Evolutionary conservation across 2,329 filamentous ascomycete genomes (phyloP).

Genomic region (Monosporascus sp.): DNA sequence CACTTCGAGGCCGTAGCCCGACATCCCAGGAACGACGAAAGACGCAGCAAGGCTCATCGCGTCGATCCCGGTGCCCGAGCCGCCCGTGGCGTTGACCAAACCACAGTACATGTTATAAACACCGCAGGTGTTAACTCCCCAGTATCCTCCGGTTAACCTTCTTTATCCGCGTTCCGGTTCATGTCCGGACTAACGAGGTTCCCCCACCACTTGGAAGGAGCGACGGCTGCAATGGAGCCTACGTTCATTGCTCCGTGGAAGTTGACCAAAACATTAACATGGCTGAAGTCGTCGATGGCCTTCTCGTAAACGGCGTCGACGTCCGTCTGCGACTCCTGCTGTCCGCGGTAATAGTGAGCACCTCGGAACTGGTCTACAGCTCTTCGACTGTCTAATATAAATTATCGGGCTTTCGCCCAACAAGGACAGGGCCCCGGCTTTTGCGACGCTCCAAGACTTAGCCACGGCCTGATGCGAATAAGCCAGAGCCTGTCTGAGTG

Average conservation of each 20-base stretch:
- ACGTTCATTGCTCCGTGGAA: constrained; percentile 12
- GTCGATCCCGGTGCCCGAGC: constrained; percentile 21
- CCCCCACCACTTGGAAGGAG: constrained; percentile 14
- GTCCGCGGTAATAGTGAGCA: neutral
- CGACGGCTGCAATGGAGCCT: constrained; percentile 8
- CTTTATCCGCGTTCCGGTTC: neutral
- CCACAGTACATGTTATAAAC: neutral
- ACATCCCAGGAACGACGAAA: constrained; percentile 14
- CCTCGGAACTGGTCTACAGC: neutral
- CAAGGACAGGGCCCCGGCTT: neutral
- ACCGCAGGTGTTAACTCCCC: neutral
- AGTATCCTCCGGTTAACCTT: no score
- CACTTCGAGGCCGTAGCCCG: constrained; percentile 19
- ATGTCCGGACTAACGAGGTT: constrained; percentile 4
- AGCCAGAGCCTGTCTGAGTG: neutral
- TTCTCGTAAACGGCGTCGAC: constrained; percentile 3
- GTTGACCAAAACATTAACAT: constrained; percentile 20
- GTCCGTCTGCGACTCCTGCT: neutral
- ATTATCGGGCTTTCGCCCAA: neutral
- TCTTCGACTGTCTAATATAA: neutral
- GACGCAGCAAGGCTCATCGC: constrained; percentile 17
- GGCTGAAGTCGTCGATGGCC: constrained; percentile 14
- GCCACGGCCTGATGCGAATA: neutral
- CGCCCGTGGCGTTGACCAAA: neutral
- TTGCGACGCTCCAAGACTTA: neutral